Conservation (phyloP, 2,329 filamentous ascomycete genomes). For the Ascochyta rabiei region DNA sequence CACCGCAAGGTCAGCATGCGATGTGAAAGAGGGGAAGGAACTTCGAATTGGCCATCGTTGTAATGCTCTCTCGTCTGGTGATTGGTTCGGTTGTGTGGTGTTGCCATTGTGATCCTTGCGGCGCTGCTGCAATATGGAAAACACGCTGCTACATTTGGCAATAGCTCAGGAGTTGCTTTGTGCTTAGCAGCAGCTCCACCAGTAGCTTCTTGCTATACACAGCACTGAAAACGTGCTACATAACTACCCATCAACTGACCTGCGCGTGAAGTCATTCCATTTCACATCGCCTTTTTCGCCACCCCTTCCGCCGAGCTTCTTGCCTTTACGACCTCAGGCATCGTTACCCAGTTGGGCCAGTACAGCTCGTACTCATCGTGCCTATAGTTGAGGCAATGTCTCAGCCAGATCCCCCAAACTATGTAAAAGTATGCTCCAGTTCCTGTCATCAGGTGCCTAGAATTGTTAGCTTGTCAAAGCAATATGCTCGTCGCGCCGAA, state of each 20-base stretch:
- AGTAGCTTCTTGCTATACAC: slow-evolving; percentile 1
- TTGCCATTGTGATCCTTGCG: not conserved
- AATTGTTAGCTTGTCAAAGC: not conserved
- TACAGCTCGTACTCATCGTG: slow-evolving; percentile 73
- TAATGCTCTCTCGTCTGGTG: not conserved
- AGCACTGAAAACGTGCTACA: not conserved
- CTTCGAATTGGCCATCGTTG: not conserved
- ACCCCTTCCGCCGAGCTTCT: slow-evolving; percentile 21
- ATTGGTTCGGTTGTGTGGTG: not conserved
- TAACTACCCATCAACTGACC: not conserved
- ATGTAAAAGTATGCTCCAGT: slow-evolving; percentile 85
- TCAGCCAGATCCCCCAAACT: slow-evolving; percentile 81
- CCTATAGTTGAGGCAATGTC: slow-evolving; percentile 74
- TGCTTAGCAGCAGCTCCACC: slow-evolving; percentile 7
- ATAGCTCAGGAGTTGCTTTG: slow-evolving; percentile 16
- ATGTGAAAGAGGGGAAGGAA: slow-evolving; percentile 5
- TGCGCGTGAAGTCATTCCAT: too few relatives aligned
- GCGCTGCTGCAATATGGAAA: not conserved
- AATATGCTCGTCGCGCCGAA: slow-evolving; percentile 8
- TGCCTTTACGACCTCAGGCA: slow-evolving; percentile 58
- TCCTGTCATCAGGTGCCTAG: slow-evolving; percentile 79
- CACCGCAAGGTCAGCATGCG: not conserved
- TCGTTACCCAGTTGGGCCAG: slow-evolving; percentile 67
- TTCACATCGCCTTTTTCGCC: slow-evolving; percentile 39
- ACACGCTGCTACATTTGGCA: not conserved